Conservation (phyloP, 2,329 filamentous ascomycete genomes). For the Hypomyces rosellus region DNA sequence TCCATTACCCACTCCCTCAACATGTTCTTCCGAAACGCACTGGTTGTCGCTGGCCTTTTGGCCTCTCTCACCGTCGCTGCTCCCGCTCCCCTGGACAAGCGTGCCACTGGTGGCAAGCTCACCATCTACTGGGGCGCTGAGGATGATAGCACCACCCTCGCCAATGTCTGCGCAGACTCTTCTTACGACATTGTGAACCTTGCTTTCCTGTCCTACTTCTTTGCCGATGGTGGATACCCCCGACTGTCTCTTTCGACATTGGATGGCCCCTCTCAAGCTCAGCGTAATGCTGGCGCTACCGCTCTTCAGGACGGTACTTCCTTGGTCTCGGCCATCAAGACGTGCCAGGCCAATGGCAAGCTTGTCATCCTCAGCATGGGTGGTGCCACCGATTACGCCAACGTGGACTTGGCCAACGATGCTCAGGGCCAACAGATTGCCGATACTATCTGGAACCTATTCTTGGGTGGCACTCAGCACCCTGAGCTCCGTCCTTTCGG, state of each 20-base stretch:
- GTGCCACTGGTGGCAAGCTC: slow-evolving; percentile 13
- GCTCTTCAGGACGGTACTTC: slow-evolving; percentile 15
- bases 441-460: slow-evolving; percentile 60
- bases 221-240: slow-evolving; percentile 12
- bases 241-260: slow-evolving; percentile 6
- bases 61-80: slow-evolving; percentile 7
- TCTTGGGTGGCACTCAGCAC: slow-evolving; percentile 42
- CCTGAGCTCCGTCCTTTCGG: slow-evolving; percentile 58
- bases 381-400: slow-evolving; percentile 60
- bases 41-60: slow-evolving; percentile 11
- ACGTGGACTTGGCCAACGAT: slow-evolving; percentile 46
- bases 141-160: slow-evolving; percentile 14
- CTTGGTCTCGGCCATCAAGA: slow-evolving; percentile 30
- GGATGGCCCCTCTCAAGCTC: slow-evolving; percentile 9
- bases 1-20: background rate
- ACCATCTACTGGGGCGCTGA: slow-evolving; percentile 19
- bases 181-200: slow-evolving; percentile 19
- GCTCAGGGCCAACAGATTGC: slow-evolving; percentile 48
- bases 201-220: slow-evolving; percentile 17
- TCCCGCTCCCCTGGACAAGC: slow-evolving; percentile 5
- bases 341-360: slow-evolving; percentile 59
- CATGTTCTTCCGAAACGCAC: slow-evolving; percentile 11
- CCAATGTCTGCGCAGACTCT: slow-evolving; percentile 15
- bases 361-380: slow-evolving; percentile 65
- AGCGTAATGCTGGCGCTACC: slow-evolving; percentile 17